Base-by-base conservation (phyloP, 148 eudicot species). In the Heliosperma pusillum region DNA sequence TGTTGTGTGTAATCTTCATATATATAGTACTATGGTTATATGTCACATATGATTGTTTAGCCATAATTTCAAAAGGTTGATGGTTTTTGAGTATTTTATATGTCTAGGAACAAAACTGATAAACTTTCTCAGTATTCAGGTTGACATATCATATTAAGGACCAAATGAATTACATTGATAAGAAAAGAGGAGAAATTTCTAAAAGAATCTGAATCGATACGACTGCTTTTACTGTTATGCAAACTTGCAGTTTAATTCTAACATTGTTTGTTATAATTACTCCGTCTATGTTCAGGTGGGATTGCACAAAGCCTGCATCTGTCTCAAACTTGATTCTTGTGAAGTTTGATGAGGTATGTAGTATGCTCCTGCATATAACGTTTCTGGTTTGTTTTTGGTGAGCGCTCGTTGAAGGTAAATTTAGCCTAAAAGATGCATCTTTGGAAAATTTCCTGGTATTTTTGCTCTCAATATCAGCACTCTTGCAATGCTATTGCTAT, bases 261-360 rank as follows among this genome's bases (percentile, higher is more conserved):
- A 33, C 36, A 27, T 22, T 26, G 7, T 33, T 69, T 67, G 33
- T 59, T 60, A 17, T 56, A 58, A 72, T 33, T 33, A 36, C 9
- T 50, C 17, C 17, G 17, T 50, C 3, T 72, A 42, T 60, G 71
- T 76, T 72, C 78, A 94, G 98, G 84, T 95, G 98, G 98, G 96
- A 95, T 80, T 55, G 69, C 56, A 69, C 92, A 73, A 89, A 90
- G 85, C 96, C 98, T 60, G 97, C 97, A 74, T 85, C 92, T 30
- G 88, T 90, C 60, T 78, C 92, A 21, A 95, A 95, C 86, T 81
- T 95, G 59, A 84, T 95, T 70, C 96, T 95, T 73, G 83, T 95
- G 25, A 89, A 82, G 79, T 95, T 95, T 79, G 85, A 82, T 45
- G 98, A 95, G 98, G 98, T 92, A 92, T 12, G 55, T 50, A 36